Evolutionary conservation across 1,139 yeast species (phyloP).

Genomic region (Debaryomyces fabryi): DNA sequence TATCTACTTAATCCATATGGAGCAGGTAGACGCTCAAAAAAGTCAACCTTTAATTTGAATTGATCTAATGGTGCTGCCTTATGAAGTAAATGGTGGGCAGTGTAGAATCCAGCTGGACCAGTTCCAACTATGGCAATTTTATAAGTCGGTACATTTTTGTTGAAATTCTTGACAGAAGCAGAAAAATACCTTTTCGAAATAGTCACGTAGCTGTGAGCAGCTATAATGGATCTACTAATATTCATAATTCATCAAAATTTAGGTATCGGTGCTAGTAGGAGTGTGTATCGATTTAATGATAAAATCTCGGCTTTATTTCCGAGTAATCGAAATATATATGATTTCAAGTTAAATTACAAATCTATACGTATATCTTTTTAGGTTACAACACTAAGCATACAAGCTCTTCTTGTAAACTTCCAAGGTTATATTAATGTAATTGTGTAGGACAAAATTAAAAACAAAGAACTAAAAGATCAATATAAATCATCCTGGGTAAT

Average conservation of each 20-base stretch:
- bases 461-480: too few species aligned
- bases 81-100: conserved; percentile 74
- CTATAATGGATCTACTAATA: not conserved
- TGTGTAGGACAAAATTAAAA: too few species aligned
- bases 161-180: not conserved
- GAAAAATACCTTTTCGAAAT: conserved; percentile 1
- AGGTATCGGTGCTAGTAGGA: not conserved
- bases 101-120: conserved; percentile 96
- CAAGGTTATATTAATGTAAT: too few species aligned
- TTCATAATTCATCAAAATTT: not conserved
- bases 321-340: not conserved
- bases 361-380: not conserved
- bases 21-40: conserved; percentile 82
- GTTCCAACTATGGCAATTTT: conserved; percentile 83
- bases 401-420: too few species aligned
- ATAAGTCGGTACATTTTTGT: conserved; percentile 14
- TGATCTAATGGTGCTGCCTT: conserved; percentile 33
- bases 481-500: too few species aligned
- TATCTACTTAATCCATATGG: conserved; percentile 90
- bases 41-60: conserved; percentile 53
- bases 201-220: not conserved
- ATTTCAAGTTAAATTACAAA: not conserved
- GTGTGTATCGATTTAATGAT: not conserved
- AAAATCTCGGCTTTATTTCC: not conserved
- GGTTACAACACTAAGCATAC: too few species aligned